These are phyloP conservation scores for Coniferiporia weirii DNA, from an alignment of 1,284 basidiomycete genomes.

Conservation along the genomic window DNA sequence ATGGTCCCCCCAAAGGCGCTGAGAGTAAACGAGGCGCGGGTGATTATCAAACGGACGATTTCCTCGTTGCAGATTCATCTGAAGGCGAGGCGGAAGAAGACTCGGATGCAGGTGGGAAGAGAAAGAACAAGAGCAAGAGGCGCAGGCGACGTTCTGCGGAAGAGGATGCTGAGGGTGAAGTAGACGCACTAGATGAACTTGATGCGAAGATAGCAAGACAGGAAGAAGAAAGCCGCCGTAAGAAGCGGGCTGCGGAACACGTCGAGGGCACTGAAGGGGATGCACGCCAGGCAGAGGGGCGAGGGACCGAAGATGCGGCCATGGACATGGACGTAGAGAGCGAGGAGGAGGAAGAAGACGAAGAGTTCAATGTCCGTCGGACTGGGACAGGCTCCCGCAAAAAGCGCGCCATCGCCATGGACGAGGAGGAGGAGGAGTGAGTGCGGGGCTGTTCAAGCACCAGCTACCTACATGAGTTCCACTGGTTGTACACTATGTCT, in stretches of 20 bases:
- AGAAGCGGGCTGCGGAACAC: conserved; percentile 26
- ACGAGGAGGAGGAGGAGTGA: conserved; percentile 54
- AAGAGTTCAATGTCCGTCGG: conserved; percentile 57
- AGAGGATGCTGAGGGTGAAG: conserved; percentile 42
- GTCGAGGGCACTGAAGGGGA: conserved; percentile 16
- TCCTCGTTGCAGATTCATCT: conserved; percentile 72
- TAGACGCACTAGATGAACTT: conserved; percentile 62
- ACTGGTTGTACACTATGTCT: not conserved
- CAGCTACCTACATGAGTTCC: not conserved
- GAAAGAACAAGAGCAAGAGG: conserved; percentile 31
- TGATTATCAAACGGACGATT: conserved; percentile 79
- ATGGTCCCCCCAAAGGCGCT: conserved; percentile 33
- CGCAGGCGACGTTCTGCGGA: conserved; percentile 32
- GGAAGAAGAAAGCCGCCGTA: conserved; percentile 44
- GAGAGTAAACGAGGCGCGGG: conserved; percentile 41
- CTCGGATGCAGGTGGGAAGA: conserved; percentile 30
- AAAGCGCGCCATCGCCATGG: conserved; percentile 50
- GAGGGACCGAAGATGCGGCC: conserved; percentile 31
- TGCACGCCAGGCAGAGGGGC: conserved; percentile 35
- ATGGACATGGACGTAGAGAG: conserved; percentile 69
- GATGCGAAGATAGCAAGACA: conserved; percentile 54
- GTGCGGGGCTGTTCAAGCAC: not conserved
- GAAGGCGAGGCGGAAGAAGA: conserved; percentile 40
- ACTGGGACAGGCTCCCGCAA: conserved; percentile 44
- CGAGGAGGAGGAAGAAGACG: conserved; percentile 63